These are phyloP conservation scores for Eucalyptus fibrosa DNA, from an alignment of 345 rosid genomes.

Conservation along the genomic window DNA sequence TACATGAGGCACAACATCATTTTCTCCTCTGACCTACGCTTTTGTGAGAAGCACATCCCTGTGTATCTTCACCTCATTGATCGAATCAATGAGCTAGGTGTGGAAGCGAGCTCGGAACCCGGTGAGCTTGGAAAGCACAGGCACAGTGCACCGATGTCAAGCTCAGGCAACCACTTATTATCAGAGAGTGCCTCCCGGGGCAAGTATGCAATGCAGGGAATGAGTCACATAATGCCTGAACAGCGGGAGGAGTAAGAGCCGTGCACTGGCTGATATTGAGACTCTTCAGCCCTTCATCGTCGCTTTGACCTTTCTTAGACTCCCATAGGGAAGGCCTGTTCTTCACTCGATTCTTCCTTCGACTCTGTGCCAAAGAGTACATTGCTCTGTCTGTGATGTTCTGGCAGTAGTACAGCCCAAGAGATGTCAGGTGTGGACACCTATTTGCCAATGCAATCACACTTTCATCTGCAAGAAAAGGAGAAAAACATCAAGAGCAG, in stretches of 20 bases:
- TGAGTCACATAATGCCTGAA: constrained; percentile 85
- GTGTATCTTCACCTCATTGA: not conserved
- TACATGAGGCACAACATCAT: not conserved
- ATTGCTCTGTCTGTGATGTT: constrained; percentile 87
- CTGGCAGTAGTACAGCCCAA: constrained; percentile 81
- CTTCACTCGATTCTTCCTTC: constrained; percentile 11
- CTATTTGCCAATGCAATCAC: constrained; percentile 78
- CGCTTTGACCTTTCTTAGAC: constrained; percentile 25
- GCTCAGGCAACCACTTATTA: constrained; percentile 88
- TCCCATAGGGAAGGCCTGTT: constrained; percentile 50
- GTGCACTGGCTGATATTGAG: constrained; percentile 99
- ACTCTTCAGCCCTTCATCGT: constrained; percentile 65
- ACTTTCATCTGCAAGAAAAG: constrained; percentile 50
- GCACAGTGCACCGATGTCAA: constrained; percentile 92
- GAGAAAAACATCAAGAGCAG: not conserved
- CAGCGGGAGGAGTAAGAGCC: constrained; percentile 85
- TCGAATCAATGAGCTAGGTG: constrained; percentile 42
- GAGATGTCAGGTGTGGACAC: constrained; percentile 66
- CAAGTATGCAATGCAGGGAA: constrained; percentile 97
- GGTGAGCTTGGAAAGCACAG: constrained; percentile 70
- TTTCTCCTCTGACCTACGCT: not conserved
- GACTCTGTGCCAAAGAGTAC: constrained; percentile 67
- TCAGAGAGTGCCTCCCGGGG: constrained; percentile 89
- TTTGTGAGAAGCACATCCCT: not conserved
- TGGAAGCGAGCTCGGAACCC: constrained; percentile 17